Conservation (phyloP, 2,329 filamentous ascomycete species). For the Venturia aucupariae region DNA sequence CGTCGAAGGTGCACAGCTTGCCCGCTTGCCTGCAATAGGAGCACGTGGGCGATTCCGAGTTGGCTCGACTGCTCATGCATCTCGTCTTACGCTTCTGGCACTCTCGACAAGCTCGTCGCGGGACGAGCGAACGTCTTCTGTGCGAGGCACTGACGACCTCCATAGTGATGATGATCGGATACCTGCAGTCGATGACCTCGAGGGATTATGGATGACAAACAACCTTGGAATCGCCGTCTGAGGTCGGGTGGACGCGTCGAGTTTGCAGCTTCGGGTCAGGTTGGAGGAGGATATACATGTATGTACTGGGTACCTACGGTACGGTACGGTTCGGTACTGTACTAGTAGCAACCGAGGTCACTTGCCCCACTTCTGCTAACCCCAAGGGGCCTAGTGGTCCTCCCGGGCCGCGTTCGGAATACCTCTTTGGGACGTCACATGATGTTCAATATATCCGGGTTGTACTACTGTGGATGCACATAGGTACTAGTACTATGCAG, state of each 20-base stretch:
- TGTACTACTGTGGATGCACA: too few species aligned
- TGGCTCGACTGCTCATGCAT: background rate
- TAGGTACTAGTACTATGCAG: too few species aligned
- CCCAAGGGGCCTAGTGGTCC: too few species aligned
- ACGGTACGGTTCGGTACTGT: too few species aligned
- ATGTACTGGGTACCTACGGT: too few species aligned
- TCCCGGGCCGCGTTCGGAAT: background rate
- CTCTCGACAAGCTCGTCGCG: conserved; percentile 3
- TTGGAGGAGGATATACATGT: too few species aligned
- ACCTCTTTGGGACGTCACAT: background rate
- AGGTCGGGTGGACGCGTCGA: too few species aligned
- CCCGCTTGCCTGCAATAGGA: conserved; percentile 8
- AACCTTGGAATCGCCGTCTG: background rate
- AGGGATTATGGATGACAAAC: background rate
- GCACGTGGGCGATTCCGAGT: background rate
- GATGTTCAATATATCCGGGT: too few species aligned
- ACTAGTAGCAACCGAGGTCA: too few species aligned
- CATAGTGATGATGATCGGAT: background rate
- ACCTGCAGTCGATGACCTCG: background rate
- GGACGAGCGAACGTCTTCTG: background rate
- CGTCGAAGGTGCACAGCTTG: conserved; percentile 9
- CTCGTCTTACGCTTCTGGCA: conserved; percentile 10
- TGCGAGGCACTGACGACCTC: background rate
- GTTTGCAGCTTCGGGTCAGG: too few species aligned
- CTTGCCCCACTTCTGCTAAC: too few species aligned